These are phyloP conservation scores for Grosmannia serpens DNA, from an alignment of 2,329 filamentous ascomycete species.

Conservation along the genomic window DNA sequence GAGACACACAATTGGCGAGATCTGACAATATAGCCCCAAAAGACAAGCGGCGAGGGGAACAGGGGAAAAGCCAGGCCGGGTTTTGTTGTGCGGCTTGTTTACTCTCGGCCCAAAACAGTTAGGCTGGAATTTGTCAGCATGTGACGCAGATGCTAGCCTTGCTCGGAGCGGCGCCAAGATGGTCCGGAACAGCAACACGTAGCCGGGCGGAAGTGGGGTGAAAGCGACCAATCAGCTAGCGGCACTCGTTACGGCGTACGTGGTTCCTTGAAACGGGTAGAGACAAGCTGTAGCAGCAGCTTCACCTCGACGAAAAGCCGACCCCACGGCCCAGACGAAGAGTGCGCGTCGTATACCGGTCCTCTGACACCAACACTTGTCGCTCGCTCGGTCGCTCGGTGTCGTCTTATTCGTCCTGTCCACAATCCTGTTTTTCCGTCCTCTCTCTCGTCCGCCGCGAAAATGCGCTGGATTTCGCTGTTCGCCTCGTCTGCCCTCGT, in stretches of 20 bases:
- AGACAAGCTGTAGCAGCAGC: conserved; percentile 1
- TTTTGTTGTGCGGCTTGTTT: conserved; percentile 11
- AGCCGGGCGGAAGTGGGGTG: not conserved
- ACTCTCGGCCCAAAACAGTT: conserved; percentile 4
- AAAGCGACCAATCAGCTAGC: conserved; percentile 5
- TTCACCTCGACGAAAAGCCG: not conserved
- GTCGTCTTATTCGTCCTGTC: no score
- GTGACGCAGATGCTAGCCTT: not conserved
- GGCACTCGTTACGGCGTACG: conserved; percentile 10
- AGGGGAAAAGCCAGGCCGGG: not conserved
- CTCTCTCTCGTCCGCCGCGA: conserved; percentile 18
- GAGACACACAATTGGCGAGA: not conserved
- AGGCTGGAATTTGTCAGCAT: not conserved
- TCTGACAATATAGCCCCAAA: not conserved
- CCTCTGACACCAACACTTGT: not conserved
- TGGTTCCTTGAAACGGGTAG: conserved; percentile 7
- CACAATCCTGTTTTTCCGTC: not conserved
- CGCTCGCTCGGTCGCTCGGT: no score
- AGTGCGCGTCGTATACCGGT: not conserved
- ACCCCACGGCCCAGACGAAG: not conserved
- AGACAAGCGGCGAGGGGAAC: not conserved
- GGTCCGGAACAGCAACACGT: conserved; percentile 3
- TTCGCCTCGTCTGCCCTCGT: conserved; percentile 54
- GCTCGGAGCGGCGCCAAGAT: conserved; percentile 7
- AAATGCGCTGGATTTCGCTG: conserved; percentile 57